Base-by-base conservation (phyloP, 2,329 filamentous ascomycete species). In the Nectriaceae sp. region DNA sequence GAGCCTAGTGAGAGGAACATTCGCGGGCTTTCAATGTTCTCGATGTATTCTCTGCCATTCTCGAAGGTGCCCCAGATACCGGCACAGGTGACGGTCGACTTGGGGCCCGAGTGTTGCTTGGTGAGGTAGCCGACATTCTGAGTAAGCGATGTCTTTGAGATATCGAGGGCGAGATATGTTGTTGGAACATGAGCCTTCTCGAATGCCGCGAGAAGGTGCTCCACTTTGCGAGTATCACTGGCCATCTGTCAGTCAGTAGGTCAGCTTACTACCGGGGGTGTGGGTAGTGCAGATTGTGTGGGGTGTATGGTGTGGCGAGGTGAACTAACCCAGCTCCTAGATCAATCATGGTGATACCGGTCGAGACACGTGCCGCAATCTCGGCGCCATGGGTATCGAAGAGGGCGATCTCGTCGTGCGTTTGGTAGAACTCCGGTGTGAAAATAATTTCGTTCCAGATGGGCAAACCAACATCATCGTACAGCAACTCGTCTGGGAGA, bases 391-490 rank as follows among this genome's bases (percentile, higher is more conserved):
- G 59, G 41, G 54, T 46, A 29, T 70, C 56, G 26, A 74, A 68
- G 2, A 74, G 53, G 6, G 52, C 57, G 18, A 69, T 70, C 57
- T 74, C 71, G 29, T 74, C 71, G 22, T 67, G 64, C 3, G 71
- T 71, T 49, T 74, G 71, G 48, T 74, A 74, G 49, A 71, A 73
- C 35, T 71, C 64, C 2, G 61, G 55, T 1, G 62, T 70, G 51
- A 64, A 70, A 45, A 74, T 73, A 47, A 74, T 72, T 10, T 70
- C 48, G 39, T 70, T 70, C 71, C 71, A 74, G 50, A 73, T 70
- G 5, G 57, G 54, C 40, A 73, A 57, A 2, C 71, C 71, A 4
- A 58, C 42, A 44, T 71, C 70, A 48, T 70, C 62, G 50, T 74
- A 74, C 39, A 74, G 58, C 33, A 72, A 56, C 55, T 74, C 71